Evolutionary conservation across 805 yeast genomes (phyloP).

Genomic region (Metschnikowia corniflorae): DNA sequence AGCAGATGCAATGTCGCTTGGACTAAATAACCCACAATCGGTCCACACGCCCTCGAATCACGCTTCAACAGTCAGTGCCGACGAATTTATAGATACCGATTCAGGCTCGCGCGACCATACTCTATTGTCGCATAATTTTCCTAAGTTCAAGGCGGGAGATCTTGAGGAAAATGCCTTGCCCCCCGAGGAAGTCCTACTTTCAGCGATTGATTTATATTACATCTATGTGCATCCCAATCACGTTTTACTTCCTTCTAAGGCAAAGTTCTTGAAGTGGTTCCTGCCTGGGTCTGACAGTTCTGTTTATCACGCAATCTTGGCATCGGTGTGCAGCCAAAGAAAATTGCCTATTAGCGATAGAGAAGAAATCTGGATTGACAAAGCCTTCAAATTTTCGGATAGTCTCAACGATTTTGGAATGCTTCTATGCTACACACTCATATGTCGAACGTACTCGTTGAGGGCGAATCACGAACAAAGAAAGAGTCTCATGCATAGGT

Average conservation of each 20-base stretch:
- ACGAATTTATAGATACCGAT: no score
- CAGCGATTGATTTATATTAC: conserved; percentile 24
- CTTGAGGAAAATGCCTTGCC: conserved; percentile 25
- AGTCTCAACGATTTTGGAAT: conserved; percentile 26
- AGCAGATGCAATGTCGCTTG: no score
- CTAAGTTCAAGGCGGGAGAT: conserved; percentile 10
- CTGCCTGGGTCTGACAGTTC: conserved; percentile 23
- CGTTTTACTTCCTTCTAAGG: conserved; percentile 21
- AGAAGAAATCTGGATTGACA: conserved; percentile 23
- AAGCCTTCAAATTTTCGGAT: conserved; percentile 23
- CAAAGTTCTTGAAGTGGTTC: conserved; percentile 18
- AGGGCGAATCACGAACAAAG: conserved; percentile 11
- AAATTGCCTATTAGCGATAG: conserved; percentile 9
- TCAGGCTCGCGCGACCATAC: no score
- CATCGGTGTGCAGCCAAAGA: conserved; percentile 17
- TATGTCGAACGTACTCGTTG: conserved; percentile 15
- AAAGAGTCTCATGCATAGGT: conserved; percentile 16
- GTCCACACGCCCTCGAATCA: no score
- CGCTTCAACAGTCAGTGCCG: no score
- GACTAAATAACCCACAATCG: no score
- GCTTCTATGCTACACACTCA: conserved; percentile 21
- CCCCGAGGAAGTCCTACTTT: conserved; percentile 17
- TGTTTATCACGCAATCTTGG: conserved; percentile 25
- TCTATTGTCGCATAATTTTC: no score
- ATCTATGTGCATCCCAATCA: conserved; percentile 20